Evolutionary conservation across 2,329 filamentous ascomycete genomes (phyloP), one percentile per base, ranked within the genome.

Genomic region (Aspergillus udagawae): DNA sequence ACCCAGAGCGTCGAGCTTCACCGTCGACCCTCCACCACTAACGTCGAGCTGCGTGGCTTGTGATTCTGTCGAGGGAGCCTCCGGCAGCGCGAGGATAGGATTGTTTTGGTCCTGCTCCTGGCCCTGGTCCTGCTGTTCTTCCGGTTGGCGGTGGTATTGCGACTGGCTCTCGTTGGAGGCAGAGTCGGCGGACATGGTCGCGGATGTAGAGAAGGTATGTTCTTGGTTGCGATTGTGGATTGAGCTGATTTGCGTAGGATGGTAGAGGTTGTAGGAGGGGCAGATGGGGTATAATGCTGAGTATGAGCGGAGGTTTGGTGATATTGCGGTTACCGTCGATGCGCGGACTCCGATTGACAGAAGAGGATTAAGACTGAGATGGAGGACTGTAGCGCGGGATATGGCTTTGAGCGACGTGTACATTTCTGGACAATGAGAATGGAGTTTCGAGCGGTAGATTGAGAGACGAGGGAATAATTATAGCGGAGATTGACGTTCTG

Each of bases 41-140:
- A 83, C 74, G 70, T 97, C 93, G 68, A 94, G 89, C 81, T 93
- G 92, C 86, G 89, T 96, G 79, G 94, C 91, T 49, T 88, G 83
- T 75, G 91, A 92, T 72, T 91, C 87, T 66, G 89, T 88, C 66
- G 91, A 84, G 74, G 92, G 88, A 63, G 82, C 86, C 7, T 89
- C 89, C 25, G 89, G 89, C 0, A 87, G 64, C 23, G 90, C 92
- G 59, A 92, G 88, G 35, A 88, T 87, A 71, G 63, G 59, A 44
- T 64, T 56, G 7, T 60, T 50, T 32, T 49, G 41, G 21, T 52
- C 45, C 25, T 25, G 25, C 25, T 61, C 56, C 53, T 63, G 57
- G 1, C 52, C 38, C 17, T 49, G 48, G 21, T 49, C 21, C 25
- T 60, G 29, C 17, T 53, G 25, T 48, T 55, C 55, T 48, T 56